A percentile compares a stretch with the other conserved stretches of the same genome.
phyloP scores from a whole-genome alignment of 352 stramenopile species.

The Phytophthora pseudosyringae region DNA sequence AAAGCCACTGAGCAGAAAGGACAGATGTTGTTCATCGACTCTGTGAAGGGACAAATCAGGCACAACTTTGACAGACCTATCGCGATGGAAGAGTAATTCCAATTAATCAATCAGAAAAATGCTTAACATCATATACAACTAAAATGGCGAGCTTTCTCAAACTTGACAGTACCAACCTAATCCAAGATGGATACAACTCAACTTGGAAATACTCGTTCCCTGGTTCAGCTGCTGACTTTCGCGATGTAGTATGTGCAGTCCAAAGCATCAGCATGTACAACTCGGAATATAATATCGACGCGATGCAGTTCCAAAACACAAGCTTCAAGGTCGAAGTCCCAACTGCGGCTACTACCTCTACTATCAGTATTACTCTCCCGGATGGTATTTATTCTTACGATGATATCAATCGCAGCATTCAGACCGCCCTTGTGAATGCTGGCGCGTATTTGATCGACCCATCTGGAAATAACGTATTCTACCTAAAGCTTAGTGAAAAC shows the following conservation, averaged over 20 bases:
- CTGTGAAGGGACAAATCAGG: no score
- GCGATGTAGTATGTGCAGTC: no score
- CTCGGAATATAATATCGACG: not conserved
- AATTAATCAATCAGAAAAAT: no score
- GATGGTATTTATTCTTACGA: slow-evolving; percentile 14
- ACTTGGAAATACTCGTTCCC: not conserved
- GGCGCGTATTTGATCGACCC: no score
- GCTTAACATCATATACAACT: no score
- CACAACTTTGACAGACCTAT: no score
- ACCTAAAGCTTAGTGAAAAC: no score
- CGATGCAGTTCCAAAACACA: slow-evolving; percentile 9
- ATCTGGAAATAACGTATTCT: no score
- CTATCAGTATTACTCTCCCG: not conserved
- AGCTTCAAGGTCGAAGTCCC: slow-evolving; percentile 12
- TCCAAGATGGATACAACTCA: not conserved
- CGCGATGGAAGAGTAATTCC: no score
- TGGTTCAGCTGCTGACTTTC: not conserved
- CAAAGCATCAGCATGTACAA: not conserved
- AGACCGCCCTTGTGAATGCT: slow-evolving; percentile 5
- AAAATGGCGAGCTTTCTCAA: not conserved
- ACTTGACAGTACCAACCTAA: not conserved
- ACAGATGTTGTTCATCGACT: no score
- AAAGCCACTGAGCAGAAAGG: no score
- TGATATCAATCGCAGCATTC: slow-evolving; percentile 12
- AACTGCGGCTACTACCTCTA: slow-evolving; percentile 14